These are phyloP conservation scores for Fonsecaea pedrosoi DNA, from an alignment of 2,329 filamentous ascomycete genomes.

Conservation along the genomic window DNA sequence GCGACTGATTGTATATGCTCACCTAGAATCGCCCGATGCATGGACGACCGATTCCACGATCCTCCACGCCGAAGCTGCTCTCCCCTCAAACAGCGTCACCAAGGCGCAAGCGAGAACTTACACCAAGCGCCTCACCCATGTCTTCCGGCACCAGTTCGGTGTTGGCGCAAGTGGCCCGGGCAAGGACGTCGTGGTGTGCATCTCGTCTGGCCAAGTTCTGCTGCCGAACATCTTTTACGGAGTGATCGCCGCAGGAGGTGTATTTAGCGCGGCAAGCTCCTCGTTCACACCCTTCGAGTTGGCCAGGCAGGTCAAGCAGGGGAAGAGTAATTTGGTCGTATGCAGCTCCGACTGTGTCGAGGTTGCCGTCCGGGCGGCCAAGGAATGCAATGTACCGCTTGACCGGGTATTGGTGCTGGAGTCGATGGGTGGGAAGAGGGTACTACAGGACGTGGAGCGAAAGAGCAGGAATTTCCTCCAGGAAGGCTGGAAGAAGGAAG, in stretches of 20 bases:
- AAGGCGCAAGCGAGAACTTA: constrained; percentile 59
- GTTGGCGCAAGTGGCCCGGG: constrained; percentile 59
- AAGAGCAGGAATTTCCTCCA: constrained; percentile 24
- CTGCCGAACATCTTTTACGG: constrained; percentile 62
- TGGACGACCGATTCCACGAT: constrained; percentile 55
- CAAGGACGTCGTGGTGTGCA: constrained; percentile 62
- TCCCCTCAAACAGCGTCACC: constrained; percentile 61
- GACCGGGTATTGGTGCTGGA: constrained; percentile 60
- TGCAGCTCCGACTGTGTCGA: constrained; percentile 59
- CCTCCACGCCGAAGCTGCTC: constrained; percentile 64
- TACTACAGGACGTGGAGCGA: constrained; percentile 38
- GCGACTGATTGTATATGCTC: not conserved
- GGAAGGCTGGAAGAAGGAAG: constrained; percentile 36
- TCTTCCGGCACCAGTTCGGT: constrained; percentile 61
- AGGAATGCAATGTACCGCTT: constrained; percentile 54
- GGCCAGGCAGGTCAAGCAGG: constrained; percentile 35
- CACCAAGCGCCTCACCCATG: constrained; percentile 61
- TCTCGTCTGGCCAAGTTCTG: constrained; percentile 64
- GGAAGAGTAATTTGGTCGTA: constrained; percentile 46
- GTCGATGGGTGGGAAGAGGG: constrained; percentile 48
- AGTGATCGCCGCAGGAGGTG: constrained; percentile 65
- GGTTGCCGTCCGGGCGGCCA: constrained; percentile 58
- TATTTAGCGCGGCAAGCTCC: constrained; percentile 55
- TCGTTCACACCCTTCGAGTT: constrained; percentile 33
- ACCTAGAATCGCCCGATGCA: constrained; percentile 32